Base-by-base conservation (phyloP, 75 land plant genomes). In the Sequoiadendron giganteum region DNA sequence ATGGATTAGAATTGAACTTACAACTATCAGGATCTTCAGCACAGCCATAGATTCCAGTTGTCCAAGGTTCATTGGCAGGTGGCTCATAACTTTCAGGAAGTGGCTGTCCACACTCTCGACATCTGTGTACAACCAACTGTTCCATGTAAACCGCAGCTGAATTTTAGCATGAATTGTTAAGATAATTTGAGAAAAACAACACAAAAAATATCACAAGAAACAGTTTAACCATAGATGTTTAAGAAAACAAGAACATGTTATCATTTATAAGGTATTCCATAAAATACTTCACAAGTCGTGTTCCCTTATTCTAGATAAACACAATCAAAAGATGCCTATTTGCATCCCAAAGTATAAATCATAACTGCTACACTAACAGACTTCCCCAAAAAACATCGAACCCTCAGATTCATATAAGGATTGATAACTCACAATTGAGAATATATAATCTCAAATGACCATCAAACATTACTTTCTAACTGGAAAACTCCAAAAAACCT, bases 41-140 rank as follows among this genome's bases (percentile, higher is more conserved):
- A 90, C 99, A 97, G 47, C 96, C 99, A 91, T 86, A 97, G 36
- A 97, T 97, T 80, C 97, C 99, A 86, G 97, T 93, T 34, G 96
- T 95, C 99, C 99, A 97, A 42, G 95, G 93, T 89, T 97, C 99
- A 90, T 94, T 93, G 32, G 92, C 91, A 34, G 97, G 99, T 28
- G 96, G 95, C 47, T 91, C 89, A 80, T 96, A 96, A 86, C 93
- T 96, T 85, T 94, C 97, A 10, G 99, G 99, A 36, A 97, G 91
- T 54, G 95, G 93, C 86, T 97, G 99, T 25, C 96, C 96, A 91
- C 99, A 97, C 89, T 97, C 97, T 45, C 56, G 45, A 87, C 99
- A 97, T 88, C 88, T 93, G 73, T 90, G 95, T 77, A 95, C 99
- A 43, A 90, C 89, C 91, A 97, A 89, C 99, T 97, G 94, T 21